phyloP scores from a whole-genome alignment of 106 monocot species.

The Gastrodia elata region DNA sequence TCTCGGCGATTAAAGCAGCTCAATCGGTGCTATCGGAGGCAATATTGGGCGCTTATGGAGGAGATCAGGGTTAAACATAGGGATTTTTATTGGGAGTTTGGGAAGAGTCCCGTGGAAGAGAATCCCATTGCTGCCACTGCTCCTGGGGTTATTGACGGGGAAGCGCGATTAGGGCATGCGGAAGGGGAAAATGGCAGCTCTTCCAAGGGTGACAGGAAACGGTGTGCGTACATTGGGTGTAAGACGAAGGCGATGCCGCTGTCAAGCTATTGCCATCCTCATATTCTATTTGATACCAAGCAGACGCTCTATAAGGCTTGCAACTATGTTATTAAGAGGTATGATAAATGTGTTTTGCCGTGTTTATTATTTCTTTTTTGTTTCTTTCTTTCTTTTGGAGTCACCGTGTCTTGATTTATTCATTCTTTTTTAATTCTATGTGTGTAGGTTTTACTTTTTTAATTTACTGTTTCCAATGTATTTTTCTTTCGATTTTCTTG shows the following conservation, averaged over 20 bases:
- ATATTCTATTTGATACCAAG: slow-evolving; percentile 41
- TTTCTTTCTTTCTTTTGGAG: not conserved
- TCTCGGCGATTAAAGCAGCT: slow-evolving; percentile 23
- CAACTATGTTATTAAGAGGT: slow-evolving; percentile 43
- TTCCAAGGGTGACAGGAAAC: slow-evolving; percentile 16
- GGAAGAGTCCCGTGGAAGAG: slow-evolving; percentile 19
- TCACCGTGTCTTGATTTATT: not conserved
- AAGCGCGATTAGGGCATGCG: not conserved
- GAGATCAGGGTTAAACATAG: slow-evolving; percentile 32
- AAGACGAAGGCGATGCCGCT: slow-evolving; percentile 45
- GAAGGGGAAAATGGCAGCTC: slow-evolving; percentile 7
- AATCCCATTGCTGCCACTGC: not conserved
- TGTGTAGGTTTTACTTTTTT: not conserved
- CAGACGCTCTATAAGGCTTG: slow-evolving; percentile 56
- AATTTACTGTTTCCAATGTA: not conserved
- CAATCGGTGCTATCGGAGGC: slow-evolving; percentile 19
- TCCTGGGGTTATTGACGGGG: not conserved
- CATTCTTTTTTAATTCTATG: not conserved
- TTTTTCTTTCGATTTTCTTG: not conserved
- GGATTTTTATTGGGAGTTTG: slow-evolving; percentile 30
- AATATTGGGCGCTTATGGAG: slow-evolving; percentile 33
- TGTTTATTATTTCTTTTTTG: not conserved
- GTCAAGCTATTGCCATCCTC: slow-evolving; percentile 38
- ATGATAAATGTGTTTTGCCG: not conserved
- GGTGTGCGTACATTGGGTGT: slow-evolving; percentile 35